These are phyloP conservation scores for Adansonia gregorii DNA, from an alignment of 441 rosid species.

Conservation along the genomic window DNA sequence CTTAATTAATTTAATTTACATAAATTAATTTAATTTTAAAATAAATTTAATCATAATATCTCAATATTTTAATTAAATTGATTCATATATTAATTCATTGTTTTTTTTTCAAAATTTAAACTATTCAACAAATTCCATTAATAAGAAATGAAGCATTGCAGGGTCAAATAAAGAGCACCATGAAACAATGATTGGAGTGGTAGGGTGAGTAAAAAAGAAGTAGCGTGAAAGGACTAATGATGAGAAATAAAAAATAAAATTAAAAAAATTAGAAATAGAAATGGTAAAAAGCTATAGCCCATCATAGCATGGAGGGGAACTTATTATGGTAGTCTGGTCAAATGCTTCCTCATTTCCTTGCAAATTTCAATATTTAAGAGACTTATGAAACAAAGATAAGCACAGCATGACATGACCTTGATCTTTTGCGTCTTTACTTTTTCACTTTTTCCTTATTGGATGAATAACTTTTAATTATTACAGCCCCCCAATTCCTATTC, in stretches of 20 bases:
- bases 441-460: background rate
- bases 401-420: background rate
- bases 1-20: too few relatives aligned
- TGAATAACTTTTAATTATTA: background rate
- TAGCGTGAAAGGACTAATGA: constrained; percentile 29
- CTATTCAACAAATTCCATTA: background rate
- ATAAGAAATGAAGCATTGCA: background rate
- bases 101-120: background rate
- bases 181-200: constrained; percentile 11
- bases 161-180: background rate
- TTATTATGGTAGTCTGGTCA: too few relatives aligned
- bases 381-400: background rate
- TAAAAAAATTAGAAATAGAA: too few relatives aligned
- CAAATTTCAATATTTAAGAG: too few relatives aligned
- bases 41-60: too few relatives aligned
- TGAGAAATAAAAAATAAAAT: background rate
- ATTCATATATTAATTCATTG: too few relatives aligned
- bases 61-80: too few relatives aligned
- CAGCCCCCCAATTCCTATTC: background rate
- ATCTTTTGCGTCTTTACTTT: background rate
- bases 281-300: too few relatives aligned
- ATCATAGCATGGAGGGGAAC: too few relatives aligned
- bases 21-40: too few relatives aligned
- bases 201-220: constrained; percentile 8
- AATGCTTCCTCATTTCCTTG: too few relatives aligned